Base-by-base conservation (phyloP, 345 rosid species). In the Salix koriyanagi region DNA sequence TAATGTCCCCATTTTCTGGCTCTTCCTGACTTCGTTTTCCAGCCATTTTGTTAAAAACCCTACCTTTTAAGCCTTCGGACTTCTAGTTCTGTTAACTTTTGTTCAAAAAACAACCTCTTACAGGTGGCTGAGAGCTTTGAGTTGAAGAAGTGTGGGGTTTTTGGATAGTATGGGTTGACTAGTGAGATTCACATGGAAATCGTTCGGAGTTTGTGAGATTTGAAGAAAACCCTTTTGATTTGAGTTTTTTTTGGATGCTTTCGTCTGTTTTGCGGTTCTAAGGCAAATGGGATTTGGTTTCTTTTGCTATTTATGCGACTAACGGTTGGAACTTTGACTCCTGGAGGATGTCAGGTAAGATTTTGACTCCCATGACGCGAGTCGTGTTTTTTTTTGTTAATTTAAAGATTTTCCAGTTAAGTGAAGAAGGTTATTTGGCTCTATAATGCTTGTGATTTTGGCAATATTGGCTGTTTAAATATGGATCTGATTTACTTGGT, bases 331-430 rank as follows among this genome's bases (percentile, higher is more conserved):
- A 79, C 69, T 68, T 76, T 32, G 56, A 37, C 37, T 65, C 70
- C 75, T 80, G 69, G 79, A 80, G 52, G 73, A 71, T 72, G 68
- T 74, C 70, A 60, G 82, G 88, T 86, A 60, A 77, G 78, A 58
- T 65, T 79, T 56, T 30, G 41, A 36, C 54, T 71, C 7, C 18
- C 36, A 7, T 26, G 46, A 37, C 46, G 65, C 1, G 2, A 25
- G 62, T 52, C 46, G 14, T 42, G 2, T 41, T 41, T 41, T 9
- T 56, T 25, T 30, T 75, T 42, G 32, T 64, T 36, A 19, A 26
- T 61, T 64, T 42, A 6, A 0, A 42, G 16, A 14, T 26, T 30
- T 5, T 39, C 42, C 67, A n/a, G 19, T 39, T 7, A 0, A 23
- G 30, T 41, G n/a, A 30, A 30, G n/a, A 50, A 30, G 36, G 16